A percentile compares a stretch with the other conserved stretches of the same genome.
phyloP scores from a whole-genome alignment of 306 rosid species.

The Urtica urens region DNA sequence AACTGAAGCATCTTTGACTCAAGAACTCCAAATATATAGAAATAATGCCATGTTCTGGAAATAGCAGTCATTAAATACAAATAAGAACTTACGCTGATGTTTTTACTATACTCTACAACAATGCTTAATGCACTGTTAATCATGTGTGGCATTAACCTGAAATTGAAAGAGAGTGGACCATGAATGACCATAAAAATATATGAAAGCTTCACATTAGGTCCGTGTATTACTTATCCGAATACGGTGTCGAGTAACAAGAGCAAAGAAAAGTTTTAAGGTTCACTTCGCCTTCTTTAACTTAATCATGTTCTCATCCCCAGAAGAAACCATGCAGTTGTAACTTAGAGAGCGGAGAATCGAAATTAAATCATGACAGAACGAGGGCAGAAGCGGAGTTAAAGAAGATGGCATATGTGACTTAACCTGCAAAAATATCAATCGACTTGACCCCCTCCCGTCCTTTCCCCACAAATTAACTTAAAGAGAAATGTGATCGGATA shows the following conservation, averaged over 20 bases:
- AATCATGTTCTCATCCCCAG: slow-evolving; percentile 37
- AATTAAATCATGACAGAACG: slow-evolving; percentile 51
- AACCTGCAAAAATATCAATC: slow-evolving; percentile 46
- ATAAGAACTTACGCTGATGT: slow-evolving; percentile 40
- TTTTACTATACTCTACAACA: slow-evolving; percentile 44
- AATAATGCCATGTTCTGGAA: slow-evolving; percentile 8
- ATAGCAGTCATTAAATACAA: slow-evolving; percentile 6
- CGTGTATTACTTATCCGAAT: slow-evolving; percentile 64
- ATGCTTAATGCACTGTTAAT: slow-evolving; percentile 46
- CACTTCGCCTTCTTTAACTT: slow-evolving; percentile 74
- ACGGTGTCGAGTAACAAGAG: slow-evolving; percentile 71
- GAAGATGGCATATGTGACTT: slow-evolving; percentile 75
- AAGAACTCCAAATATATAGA: neutral
- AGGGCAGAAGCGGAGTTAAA: slow-evolving; percentile 51
- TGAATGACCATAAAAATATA: slow-evolving; percentile 18
- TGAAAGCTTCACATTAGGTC: slow-evolving; percentile 4
- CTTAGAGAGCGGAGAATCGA: slow-evolving; percentile 53
- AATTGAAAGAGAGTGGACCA: slow-evolving; percentile 15
- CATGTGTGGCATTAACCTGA: slow-evolving; percentile 86
- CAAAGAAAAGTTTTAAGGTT: slow-evolving; percentile 57
- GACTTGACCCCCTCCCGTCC: no score
- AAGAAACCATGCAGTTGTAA: slow-evolving; percentile 23
- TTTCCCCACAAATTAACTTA: no score
- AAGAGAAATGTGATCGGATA: no score
- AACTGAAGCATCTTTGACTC: no score